Conservation (phyloP, 495 filamentous ascomycete genomes). For the Tuber melanosporum region DNA sequence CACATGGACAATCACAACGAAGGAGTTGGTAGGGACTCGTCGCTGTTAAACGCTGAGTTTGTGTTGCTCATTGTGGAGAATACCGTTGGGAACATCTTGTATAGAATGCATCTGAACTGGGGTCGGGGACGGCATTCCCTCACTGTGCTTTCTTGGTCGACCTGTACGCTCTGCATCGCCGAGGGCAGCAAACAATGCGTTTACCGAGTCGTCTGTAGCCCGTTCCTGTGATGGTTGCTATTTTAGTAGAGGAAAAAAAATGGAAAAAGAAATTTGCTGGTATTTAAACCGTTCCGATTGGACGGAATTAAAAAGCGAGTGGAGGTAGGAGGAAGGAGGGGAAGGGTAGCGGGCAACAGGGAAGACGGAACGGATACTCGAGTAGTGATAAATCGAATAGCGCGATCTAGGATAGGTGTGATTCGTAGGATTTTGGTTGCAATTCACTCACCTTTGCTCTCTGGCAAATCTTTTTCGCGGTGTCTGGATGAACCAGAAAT, state of each 20-base stretch:
- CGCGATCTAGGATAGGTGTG: neutral
- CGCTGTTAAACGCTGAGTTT: neutral
- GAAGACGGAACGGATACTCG: neutral
- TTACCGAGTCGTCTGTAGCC: neutral
- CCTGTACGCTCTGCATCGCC: constrained; percentile 1
- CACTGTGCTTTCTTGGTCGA: neutral
- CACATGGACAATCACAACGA: neutral
- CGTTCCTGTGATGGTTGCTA: neutral
- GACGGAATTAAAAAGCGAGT: neutral
- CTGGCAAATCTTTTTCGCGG: constrained; percentile 34
- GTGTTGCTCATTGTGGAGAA: neutral
- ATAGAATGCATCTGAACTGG: neutral
- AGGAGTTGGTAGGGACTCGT: neutral
- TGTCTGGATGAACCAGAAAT: constrained; percentile 31
- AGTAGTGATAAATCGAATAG: neutral
- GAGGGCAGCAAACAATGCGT: neutral
- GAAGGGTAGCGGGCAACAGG: neutral
- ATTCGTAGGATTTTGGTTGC: neutral
- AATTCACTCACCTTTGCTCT: constrained; percentile 26
- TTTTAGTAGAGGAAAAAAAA: neutral
- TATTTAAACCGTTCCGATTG: neutral
- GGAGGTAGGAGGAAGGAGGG: neutral
- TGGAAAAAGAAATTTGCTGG: neutral
- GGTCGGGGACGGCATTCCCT: neutral
- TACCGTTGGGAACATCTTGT: neutral